Conservation (phyloP, 2,329 filamentous ascomycete species). For the Colletotrichum zoysiae region DNA sequence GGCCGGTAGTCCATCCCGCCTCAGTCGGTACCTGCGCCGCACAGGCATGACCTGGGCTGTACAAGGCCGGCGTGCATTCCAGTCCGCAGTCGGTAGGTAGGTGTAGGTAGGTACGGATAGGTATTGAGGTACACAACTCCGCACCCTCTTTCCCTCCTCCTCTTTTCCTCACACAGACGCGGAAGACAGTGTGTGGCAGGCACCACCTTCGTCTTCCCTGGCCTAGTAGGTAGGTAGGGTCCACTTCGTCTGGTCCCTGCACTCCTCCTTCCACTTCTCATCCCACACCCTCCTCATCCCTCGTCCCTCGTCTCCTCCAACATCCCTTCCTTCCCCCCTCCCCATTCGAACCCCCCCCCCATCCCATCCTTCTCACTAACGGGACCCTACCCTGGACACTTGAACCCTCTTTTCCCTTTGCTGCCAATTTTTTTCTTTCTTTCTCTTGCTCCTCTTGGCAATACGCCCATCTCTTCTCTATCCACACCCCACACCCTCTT, state of each 20-base stretch:
- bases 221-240: neutral
- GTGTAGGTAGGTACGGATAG: neutral
- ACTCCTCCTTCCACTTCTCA: neutral
- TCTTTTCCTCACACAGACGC: neutral
- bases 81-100: neutral
- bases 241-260: constrained; percentile 31
- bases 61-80: neutral
- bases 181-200: constrained; percentile 2
- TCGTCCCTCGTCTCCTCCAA: neutral
- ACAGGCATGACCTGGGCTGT: constrained; percentile 21
- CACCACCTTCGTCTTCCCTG: constrained; percentile 1
- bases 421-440: neutral
- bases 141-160: neutral
- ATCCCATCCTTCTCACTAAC: constrained; percentile 26
- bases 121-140: no score
- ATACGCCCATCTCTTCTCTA: neutral
- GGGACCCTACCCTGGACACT: constrained; percentile 35
- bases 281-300: neutral
- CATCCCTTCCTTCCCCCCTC: constrained; percentile 13
- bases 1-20: constrained; percentile 17
- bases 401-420: constrained; percentile 28
- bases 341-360: constrained; percentile 28
- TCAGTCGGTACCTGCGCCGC: constrained; percentile 13
- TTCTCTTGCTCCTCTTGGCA: constrained; percentile 1
- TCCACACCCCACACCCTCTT: constrained; percentile 17